Base-by-base conservation (phyloP, 2,329 filamentous ascomycete species). In the Paracorniculantispora psalliotae region DNA sequence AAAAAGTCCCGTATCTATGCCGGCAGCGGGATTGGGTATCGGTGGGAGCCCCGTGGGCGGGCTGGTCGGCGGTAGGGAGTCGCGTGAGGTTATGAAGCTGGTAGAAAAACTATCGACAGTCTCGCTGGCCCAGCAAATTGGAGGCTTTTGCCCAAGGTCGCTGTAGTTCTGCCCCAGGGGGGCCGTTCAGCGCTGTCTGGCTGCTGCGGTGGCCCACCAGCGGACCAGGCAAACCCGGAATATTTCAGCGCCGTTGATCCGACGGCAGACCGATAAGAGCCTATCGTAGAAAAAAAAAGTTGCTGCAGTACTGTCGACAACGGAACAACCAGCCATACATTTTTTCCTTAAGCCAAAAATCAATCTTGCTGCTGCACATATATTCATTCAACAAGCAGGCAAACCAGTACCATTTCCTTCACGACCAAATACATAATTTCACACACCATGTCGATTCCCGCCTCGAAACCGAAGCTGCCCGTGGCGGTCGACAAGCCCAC, bases 401-500 rank as follows among this genome's bases (percentile, higher is more conserved):
- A n/a, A 4, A 28, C 4, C n/a, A 53, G 28, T 30, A 26, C n/a
- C 1, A 53, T 37, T n/a, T 2, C 23, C 19, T 41, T 23, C n/a
- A 21, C 37, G 2, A 30, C 46, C 33, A 30, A 37, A 10, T 17
- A n/a, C n/a, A 44, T 7, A 28, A 49, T 15, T 25, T 12, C 37
- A 43, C 12, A 43, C 33, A 51, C 62, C 54, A 78, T 77, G 71
- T 67, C 76, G 28, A 61, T 73, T 54, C 64, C 73, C 47, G 64
- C 65, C 61, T 69, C 74, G 61, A 73, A 75, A 62, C 72, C 75
- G 62, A 83, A 82, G 68, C 77, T 85, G 60, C 81, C 85, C 47
- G 80, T 89, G 62, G 83, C 81, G 17, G 88, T 91, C 69, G 80
- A 87, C 62, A 96, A 96, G 76, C 88, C 91, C 4, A 96, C 89